These are phyloP conservation scores for Butyriboletus appendiculatus DNA, from an alignment of 1,284 basidiomycete genomes.

Conservation along the genomic window DNA sequence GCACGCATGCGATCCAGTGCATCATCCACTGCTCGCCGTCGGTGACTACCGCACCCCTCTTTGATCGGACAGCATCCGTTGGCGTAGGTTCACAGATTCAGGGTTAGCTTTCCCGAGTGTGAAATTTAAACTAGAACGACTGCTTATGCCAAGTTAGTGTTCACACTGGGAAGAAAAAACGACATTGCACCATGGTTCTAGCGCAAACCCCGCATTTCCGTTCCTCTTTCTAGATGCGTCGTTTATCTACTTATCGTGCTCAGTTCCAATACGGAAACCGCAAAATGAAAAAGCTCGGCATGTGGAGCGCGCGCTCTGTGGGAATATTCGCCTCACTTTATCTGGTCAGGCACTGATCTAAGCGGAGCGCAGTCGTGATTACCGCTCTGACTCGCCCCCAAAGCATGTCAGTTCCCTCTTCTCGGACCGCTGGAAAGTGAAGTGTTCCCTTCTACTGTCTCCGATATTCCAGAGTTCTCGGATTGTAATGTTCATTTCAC, in stretches of 20 bases:
- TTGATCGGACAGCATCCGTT: conserved; percentile 10
- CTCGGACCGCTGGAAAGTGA: conserved; percentile 11
- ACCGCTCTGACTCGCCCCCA: conserved; percentile 25
- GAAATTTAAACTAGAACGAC: conserved; percentile 5
- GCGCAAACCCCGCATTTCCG: conserved; percentile 6
- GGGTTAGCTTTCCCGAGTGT: conserved; percentile 18
- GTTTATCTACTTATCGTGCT: conserved; percentile 25
- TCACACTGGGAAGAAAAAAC: conserved; percentile 4
- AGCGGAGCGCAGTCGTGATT: conserved; percentile 26
- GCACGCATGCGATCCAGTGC: conserved; percentile 24
- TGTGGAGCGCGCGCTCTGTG: conserved; percentile 15
- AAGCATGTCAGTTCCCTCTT: conserved; percentile 25
- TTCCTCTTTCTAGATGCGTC: conserved; percentile 7
- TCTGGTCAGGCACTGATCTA: conserved; percentile 35
- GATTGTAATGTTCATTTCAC: conserved; percentile 26
- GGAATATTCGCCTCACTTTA: conserved; percentile 26
- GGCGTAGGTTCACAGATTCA: conserved; percentile 15
- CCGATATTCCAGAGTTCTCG: conserved; percentile 21
- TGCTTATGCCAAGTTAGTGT: not conserved
- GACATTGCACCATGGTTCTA: not conserved
- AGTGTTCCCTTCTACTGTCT: conserved; percentile 5
- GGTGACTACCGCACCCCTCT: conserved; percentile 18
- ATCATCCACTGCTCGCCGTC: conserved; percentile 27
- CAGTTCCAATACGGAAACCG: conserved; percentile 12
- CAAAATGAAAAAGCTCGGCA: conserved; percentile 30